Evolutionary conservation across 805 yeast species (phyloP).

Genomic region (Lachancea sp.): DNA sequence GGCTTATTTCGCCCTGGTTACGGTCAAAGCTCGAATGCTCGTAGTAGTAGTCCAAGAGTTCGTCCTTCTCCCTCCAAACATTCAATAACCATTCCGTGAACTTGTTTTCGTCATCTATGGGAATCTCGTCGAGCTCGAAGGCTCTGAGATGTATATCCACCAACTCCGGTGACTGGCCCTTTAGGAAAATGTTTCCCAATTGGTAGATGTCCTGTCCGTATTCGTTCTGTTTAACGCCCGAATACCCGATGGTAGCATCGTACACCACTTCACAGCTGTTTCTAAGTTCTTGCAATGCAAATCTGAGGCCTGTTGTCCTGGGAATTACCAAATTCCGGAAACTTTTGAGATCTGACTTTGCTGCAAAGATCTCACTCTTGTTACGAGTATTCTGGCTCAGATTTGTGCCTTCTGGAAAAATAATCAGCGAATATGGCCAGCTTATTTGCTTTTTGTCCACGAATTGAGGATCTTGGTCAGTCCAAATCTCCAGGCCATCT

Average conservation of each 20-base stretch:
- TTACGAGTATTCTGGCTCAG: slow-evolving; percentile 57
- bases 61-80: slow-evolving; percentile 77
- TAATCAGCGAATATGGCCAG: slow-evolving; percentile 61
- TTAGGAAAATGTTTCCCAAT: slow-evolving; percentile 53
- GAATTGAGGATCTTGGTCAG: slow-evolving; percentile 16
- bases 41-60: slow-evolving; percentile 55
- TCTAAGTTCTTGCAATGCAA: slow-evolving; percentile 51
- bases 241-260: slow-evolving; percentile 79
- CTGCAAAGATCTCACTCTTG: slow-evolving; percentile 53
- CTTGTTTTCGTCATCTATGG: slow-evolving; percentile 44
- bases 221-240: slow-evolving; percentile 55
- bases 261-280: slow-evolving; percentile 54
- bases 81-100: slow-evolving; percentile 73
- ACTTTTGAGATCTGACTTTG: slow-evolving; percentile 41
- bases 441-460: slow-evolving; percentile 23
- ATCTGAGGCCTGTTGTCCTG: slow-evolving; percentile 70
- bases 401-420: slow-evolving; percentile 96
- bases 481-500: slow-evolving; percentile 26
- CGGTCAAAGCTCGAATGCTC: slow-evolving; percentile 44
- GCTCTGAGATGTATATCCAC: slow-evolving; percentile 63
- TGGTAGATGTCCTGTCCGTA: slow-evolving; percentile 77
- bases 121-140: slow-evolving; percentile 54
- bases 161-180: slow-evolving; percentile 63
- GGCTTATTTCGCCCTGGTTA: slow-evolving; percentile 13
- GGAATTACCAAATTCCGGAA: slow-evolving; percentile 73